These are phyloP conservation scores for Diplodia corticola DNA, from an alignment of 2,329 filamentous ascomycete species.

Conservation along the genomic window DNA sequence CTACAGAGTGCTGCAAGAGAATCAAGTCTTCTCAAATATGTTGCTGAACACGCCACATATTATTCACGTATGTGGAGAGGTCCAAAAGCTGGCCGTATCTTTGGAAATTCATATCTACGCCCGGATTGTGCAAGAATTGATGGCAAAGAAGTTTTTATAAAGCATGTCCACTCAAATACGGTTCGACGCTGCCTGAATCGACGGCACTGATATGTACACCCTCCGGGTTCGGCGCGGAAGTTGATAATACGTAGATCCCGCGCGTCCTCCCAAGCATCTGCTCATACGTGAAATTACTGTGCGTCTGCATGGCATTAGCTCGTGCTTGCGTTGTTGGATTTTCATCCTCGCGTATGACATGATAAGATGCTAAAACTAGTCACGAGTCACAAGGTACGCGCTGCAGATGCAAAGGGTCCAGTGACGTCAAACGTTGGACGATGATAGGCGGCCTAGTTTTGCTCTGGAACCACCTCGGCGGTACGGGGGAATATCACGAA, in stretches of 20 bases:
- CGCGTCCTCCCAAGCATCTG: background rate
- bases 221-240: background rate
- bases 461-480: background rate
- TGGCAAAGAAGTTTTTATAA: background rate
- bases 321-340: no score
- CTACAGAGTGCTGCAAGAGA: no score
- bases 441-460: background rate
- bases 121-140: background rate
- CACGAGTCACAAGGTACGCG: background rate
- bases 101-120: no score
- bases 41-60: no score
- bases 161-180: background rate
- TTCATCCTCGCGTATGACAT: background rate
- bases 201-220: background rate
- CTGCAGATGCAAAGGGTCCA: conserved; percentile 13
- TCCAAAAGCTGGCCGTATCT: no score
- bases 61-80: no score
- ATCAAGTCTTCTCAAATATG: no score
- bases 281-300: background rate
- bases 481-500: background rate
- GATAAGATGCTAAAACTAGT: background rate
- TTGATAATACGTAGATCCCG: background rate
- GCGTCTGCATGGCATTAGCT: background rate
- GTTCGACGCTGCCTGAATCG: background rate
- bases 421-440: conserved; percentile 6